Conservation (phyloP, 202 grass and related monocot species). For the Saccharum hybrid region DNA sequence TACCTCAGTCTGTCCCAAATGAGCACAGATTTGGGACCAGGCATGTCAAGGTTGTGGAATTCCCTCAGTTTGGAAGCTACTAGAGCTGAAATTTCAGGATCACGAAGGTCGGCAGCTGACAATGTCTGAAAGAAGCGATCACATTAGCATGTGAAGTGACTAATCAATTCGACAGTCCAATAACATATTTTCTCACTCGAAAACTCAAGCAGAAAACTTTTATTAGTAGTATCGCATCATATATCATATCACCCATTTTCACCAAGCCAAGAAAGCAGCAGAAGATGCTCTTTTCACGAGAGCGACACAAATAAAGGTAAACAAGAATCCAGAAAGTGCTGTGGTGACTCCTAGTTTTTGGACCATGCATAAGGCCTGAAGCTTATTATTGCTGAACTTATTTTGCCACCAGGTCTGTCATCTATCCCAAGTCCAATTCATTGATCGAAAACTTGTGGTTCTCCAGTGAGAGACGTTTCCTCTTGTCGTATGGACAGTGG, state of each 20-base stretch:
- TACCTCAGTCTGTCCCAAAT: conserved; percentile 95
- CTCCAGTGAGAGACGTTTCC: conserved; percentile 24
- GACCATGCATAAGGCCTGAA: conserved; percentile 31
- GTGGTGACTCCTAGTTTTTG: neutral
- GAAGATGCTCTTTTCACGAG: conserved; percentile 35
- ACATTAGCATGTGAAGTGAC: conserved; percentile 10
- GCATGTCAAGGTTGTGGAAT: conserved; percentile 95
- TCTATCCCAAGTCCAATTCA: conserved; percentile 15
- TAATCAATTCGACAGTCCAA: neutral
- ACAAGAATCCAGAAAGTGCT: conserved; percentile 40
- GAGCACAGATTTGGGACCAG: conserved; percentile 69
- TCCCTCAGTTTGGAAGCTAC: conserved; percentile 84
- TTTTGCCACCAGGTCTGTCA: neutral
- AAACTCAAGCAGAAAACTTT: conserved; percentile 14
- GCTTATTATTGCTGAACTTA: conserved; percentile 4
- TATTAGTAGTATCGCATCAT: neutral
- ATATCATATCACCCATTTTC: conserved; percentile 30
- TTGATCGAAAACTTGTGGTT: neutral
- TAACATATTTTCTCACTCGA: neutral
- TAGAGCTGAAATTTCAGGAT: conserved; percentile 80
- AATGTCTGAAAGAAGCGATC: conserved; percentile 70
- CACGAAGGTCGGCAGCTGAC: conserved; percentile 69
- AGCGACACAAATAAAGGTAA: conserved; percentile 29
- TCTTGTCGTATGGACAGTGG: conserved; percentile 6
- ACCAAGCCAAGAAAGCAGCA: conserved; percentile 24